Base-by-base conservation (phyloP, 2,329 filamentous ascomycete species). In the Colletotrichum gigasporum region DNA sequence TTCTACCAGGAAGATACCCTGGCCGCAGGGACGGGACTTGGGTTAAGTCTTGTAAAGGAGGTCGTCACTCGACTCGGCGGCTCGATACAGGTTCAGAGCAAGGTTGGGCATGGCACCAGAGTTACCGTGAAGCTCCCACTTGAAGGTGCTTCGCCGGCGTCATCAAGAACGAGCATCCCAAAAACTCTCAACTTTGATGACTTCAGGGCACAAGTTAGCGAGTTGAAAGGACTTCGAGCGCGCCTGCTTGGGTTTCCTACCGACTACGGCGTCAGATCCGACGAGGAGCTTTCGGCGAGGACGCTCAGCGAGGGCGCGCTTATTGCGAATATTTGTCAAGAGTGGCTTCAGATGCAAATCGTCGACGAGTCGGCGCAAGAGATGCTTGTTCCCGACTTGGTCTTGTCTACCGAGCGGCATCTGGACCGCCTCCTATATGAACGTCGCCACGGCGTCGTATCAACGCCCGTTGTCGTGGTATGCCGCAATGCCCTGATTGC, bases 1-100 rank as follows among this genome's bases (percentile, higher is more conserved):
- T 91, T 91, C 65, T 75, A 81, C 0, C 90, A 92, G 66, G 90
- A 92, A 69, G 83, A 91, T 48, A 75, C 79, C 0, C 73, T 92
- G 1, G 80, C 84, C 0, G 82, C 85, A 0, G 90, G 90, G 0
- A 86, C 86, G 0, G 90, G 90, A 0, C 78, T 92, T 0, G 90
- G 90, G 0, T 74, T 92, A 28, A 89, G 86, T 39, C 85, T 92
- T 8, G 89, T 92, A 2, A 82, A 84, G 18, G 78, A 80, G 52
- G 85, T 92, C 6, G 83, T 89, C 1, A 80, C 82, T 12, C 82
- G 85, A 7, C 76, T 92, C 0, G 81, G 82, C 22, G 90, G 90
- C 0, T 79, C 79, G 2, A 85, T 92, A 42, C 79, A 83, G 2
- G 81, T 92, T n/a, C 79, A 80, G 55, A 90, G 77, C 28, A 69